phyloP scores from a whole-genome alignment of 805 yeast species.

The Yarrowia yakushimensis region DNA sequence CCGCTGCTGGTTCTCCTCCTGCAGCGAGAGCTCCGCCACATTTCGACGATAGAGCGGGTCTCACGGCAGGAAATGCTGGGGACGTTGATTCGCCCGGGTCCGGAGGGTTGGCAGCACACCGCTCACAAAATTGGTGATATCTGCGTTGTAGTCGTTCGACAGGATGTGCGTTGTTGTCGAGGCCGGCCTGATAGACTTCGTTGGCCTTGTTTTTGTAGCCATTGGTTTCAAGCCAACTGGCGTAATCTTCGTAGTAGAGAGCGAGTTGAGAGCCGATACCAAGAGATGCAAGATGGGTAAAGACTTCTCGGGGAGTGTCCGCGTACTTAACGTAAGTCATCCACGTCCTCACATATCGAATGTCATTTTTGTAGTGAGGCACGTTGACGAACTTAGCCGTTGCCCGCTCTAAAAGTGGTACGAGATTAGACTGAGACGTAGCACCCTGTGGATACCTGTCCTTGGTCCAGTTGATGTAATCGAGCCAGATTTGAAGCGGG shows the following conservation, averaged over 20 bases:
- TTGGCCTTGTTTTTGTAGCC: constrained; percentile 53
- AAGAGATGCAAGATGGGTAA: constrained; percentile 64
- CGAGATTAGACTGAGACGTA: constrained; percentile 59
- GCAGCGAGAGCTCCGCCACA: constrained; percentile 34
- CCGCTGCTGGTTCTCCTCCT: neutral
- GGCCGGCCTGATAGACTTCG: constrained; percentile 56
- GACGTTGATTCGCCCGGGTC: constrained; percentile 38
- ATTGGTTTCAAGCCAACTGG: constrained; percentile 54
- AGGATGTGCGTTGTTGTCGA: constrained; percentile 66
- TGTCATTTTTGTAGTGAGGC: constrained; percentile 71
- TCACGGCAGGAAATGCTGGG: constrained; percentile 38
- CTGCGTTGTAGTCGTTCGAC: constrained; percentile 43
- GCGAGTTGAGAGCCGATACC: constrained; percentile 68
- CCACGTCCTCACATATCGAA: constrained; percentile 80
- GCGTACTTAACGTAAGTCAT: constrained; percentile 65
- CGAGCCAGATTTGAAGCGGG: constrained; percentile 73
- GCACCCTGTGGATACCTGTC: constrained; percentile 57
- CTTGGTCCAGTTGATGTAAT: constrained; percentile 71
- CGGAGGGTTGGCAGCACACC: constrained; percentile 38
- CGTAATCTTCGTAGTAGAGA: constrained; percentile 74
- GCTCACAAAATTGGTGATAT: constrained; percentile 45
- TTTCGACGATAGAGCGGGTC: constrained; percentile 43
- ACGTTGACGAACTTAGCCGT: constrained; percentile 65
- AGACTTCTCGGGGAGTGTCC: constrained; percentile 67
- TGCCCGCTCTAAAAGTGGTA: constrained; percentile 64